phyloP scores from a whole-genome alignment of 2,329 filamentous ascomycete genomes.

The Teratosphaeriaceae sp. region DNA sequence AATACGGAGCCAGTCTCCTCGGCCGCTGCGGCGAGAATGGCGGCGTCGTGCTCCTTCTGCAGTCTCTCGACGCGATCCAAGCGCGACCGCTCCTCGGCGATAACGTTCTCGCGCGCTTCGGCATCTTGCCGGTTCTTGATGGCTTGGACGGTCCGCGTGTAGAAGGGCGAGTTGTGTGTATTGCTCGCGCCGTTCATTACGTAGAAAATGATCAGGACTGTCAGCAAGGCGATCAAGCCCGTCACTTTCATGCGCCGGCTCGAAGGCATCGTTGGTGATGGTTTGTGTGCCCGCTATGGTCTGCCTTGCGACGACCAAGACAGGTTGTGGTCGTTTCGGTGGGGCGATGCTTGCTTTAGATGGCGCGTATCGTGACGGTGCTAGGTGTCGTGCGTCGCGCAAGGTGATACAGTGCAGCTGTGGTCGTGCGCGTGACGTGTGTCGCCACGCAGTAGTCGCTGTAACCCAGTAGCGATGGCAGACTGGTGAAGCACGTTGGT shows the following conservation, averaged over 20 bases:
- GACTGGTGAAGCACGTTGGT: too few species aligned
- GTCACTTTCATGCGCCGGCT: slow-evolving; percentile 63
- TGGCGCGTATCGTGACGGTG: too few species aligned
- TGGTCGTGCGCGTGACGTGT: too few species aligned
- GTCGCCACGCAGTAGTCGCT: too few species aligned
- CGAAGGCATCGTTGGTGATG: slow-evolving; percentile 52
- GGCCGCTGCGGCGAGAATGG: slow-evolving; percentile 10
- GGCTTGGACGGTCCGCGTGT: slow-evolving; percentile 49
- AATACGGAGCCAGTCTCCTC: slow-evolving; percentile 1
- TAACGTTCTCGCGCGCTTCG: slow-evolving; percentile 24
- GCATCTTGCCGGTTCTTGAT: slow-evolving; percentile 42
- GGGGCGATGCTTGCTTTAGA: too few species aligned
- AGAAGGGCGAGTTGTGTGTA: slow-evolving; percentile 49
- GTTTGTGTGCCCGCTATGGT: too few species aligned
- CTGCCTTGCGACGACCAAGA: too few species aligned
- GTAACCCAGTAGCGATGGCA: too few species aligned
- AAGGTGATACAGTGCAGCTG: too few species aligned
- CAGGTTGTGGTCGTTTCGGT: too few species aligned
- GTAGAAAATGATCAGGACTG: slow-evolving; percentile 64
- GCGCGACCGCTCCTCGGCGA: slow-evolving; percentile 22
- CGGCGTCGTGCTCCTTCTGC: slow-evolving; percentile 26
- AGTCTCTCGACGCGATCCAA: slow-evolving; percentile 23
- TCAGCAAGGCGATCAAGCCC: slow-evolving; percentile 56
- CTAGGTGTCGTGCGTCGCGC: too few species aligned
- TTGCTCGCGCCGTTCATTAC: slow-evolving; percentile 58